A percentile compares a stretch with the other conserved stretches of the same genome.
phyloP scores from a whole-genome alignment of 1,139 yeast species.

The Komagataea norvegica region DNA sequence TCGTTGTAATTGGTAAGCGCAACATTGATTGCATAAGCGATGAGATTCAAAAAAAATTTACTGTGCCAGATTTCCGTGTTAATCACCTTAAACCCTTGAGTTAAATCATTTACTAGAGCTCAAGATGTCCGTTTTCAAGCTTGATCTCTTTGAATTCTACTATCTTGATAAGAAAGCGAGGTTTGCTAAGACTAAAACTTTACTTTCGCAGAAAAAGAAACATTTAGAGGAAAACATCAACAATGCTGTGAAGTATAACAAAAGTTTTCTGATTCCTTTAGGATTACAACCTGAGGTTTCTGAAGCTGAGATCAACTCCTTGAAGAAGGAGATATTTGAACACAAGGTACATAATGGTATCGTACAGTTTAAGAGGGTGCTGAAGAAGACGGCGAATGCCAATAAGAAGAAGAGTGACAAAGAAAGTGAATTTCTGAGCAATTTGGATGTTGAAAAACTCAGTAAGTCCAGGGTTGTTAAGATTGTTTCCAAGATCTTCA shows the following conservation, averaged over 20 bases:
- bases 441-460: constrained; percentile 17
- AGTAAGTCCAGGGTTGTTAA: constrained; percentile 20
- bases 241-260: constrained; percentile 8
- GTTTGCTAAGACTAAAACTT: constrained; percentile 10
- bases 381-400: constrained; percentile 17
- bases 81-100: too few species aligned
- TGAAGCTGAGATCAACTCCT: constrained; percentile 14
- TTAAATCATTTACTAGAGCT: not conserved
- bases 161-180: constrained; percentile 11
- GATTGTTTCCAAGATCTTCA: constrained; percentile 15
- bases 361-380: constrained; percentile 15
- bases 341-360: constrained; percentile 21
- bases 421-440: constrained; percentile 17
- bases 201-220: constrained; percentile 9
- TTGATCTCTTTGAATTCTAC: constrained; percentile 12
- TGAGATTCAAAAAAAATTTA: constrained; percentile 1
- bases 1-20: not conserved
- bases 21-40: not conserved
- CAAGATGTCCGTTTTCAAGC: constrained; percentile 10
- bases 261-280: constrained; percentile 8
- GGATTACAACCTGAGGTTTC: constrained; percentile 13
- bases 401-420: constrained; percentile 16
- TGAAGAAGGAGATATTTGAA: constrained; percentile 18
- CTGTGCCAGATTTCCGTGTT: too few species aligned
- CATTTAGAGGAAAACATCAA: constrained; percentile 6